Base-by-base conservation (phyloP, 2,329 filamentous ascomycete species). In the Talaromyces sp. region DNA sequence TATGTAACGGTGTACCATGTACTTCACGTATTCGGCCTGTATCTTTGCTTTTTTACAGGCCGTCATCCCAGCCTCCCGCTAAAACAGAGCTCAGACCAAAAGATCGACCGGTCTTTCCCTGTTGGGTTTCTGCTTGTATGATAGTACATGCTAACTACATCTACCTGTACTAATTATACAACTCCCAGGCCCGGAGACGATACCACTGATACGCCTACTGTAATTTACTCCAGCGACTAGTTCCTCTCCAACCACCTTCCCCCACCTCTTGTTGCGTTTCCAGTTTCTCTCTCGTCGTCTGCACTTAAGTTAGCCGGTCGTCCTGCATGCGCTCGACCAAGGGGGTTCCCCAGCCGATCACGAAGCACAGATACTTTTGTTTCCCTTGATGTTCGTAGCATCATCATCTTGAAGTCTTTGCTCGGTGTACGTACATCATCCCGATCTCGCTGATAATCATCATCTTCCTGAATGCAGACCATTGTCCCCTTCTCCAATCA, bases 241-340 rank as follows among this genome's bases (percentile, higher is more conserved):
- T 31, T 6, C 27, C 45, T n/a, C 60, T 52, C 62, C 64, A 63
- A 61, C 68, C 68, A 72, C 71, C 71, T 72, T 73, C 62, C 50
- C 62, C 49, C 49, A 39, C 45, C 59, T 63, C 47, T 56, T 27
- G 33, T 45, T 41, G 65, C 61, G 33, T 66, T 54, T 52, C 37
- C 43, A 35, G 43, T 61, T 19, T 37, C 61, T 52, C 66, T 67
- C 65, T 61, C 63, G 60, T 64, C 62, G 43, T 63, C 45, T n/a
- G 65, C 31, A 43, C 65, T 65, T 39, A 41, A 50, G 43, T 60
- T 47, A 60, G 43, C 45, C 41, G 57, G 41, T 19, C 27, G 39
- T 37, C 45, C 58, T 64, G 62, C 62, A 64, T 59, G 54, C 58
- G 45, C 58, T 60, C 63, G 56, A 52, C 58, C 49, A 57, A 57